Conservation (phyloP, 1,284 basidiomycete species). For the Rhizopogon hawkerae region DNA sequence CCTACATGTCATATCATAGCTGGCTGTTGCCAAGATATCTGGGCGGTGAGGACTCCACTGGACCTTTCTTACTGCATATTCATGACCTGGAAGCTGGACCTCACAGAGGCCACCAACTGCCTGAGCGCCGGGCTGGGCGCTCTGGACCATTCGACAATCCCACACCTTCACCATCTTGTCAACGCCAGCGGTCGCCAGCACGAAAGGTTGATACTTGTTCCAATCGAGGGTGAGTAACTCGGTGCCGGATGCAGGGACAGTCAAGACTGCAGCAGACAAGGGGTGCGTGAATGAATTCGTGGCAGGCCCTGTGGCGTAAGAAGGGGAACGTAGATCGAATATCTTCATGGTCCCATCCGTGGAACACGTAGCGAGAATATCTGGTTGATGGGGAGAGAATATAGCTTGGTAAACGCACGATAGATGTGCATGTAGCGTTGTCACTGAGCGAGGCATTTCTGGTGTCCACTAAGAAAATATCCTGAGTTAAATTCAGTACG, state of each 20-base stretch:
- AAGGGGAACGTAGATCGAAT: slow-evolving; percentile 65
- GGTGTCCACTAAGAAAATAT: slow-evolving; percentile 69
- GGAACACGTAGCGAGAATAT: slow-evolving; percentile 74
- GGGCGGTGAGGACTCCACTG: slow-evolving; percentile 74
- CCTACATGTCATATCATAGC: slow-evolving; percentile 95
- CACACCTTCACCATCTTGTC: slow-evolving; percentile 76
- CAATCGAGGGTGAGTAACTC: slow-evolving; percentile 80
- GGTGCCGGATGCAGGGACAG: slow-evolving; percentile 60
- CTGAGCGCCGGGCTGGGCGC: slow-evolving; percentile 33
- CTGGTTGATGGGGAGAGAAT: slow-evolving; percentile 87
- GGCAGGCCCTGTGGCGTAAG: slow-evolving; percentile 38
- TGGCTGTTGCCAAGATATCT: slow-evolving; percentile 73
- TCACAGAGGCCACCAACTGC: slow-evolving; percentile 65
- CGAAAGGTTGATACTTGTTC: slow-evolving; percentile 84
- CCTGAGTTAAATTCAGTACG: slow-evolving; percentile 1
- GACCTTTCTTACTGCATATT: slow-evolving; percentile 73
- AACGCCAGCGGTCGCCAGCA: slow-evolving; percentile 74
- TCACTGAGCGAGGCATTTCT: slow-evolving; percentile 67
- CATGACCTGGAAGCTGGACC: slow-evolving; percentile 63
- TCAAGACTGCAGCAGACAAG: slow-evolving; percentile 55
- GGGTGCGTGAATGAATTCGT: slow-evolving; percentile 54
- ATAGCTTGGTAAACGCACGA: slow-evolving; percentile 83
- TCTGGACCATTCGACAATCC: slow-evolving; percentile 77
- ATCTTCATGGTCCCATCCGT: slow-evolving; percentile 77
- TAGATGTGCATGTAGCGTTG: slow-evolving; percentile 75